A percentile compares a stretch with the other conserved stretches of the same genome.
phyloP scores from a whole-genome alignment of 2,329 filamentous ascomycete species.

The Aspergillus oerlinghausenensis region DNA sequence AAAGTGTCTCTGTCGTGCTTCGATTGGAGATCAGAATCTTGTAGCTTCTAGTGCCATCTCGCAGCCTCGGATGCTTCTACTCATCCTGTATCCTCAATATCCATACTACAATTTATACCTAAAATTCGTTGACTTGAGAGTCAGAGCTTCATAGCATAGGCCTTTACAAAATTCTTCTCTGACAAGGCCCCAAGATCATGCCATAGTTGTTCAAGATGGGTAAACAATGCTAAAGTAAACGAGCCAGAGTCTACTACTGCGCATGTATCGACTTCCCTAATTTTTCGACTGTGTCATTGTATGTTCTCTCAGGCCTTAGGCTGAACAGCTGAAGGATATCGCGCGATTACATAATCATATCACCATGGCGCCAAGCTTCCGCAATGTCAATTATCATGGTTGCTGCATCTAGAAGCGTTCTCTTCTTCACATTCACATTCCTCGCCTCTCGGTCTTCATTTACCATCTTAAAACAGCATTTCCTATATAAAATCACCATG shows the following conservation, averaged over 20 bases:
- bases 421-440: background rate
- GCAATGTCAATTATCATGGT: background rate
- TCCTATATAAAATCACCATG: conserved; percentile 23
- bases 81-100: background rate
- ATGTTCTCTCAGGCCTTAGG: background rate
- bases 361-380: background rate
- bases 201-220: background rate
- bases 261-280: background rate
- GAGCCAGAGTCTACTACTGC: background rate
- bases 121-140: background rate
- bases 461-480: background rate
- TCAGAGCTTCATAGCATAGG: background rate
- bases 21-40: background rate
- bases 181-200: background rate
- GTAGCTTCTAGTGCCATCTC: background rate
- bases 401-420: background rate
- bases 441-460: background rate
- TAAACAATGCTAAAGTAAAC: background rate
- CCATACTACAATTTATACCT: background rate
- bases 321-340: background rate
- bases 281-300: background rate
- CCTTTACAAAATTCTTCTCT: background rate
- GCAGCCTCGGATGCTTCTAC: background rate
- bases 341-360: background rate
- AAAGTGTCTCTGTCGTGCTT: background rate